phyloP scores from a whole-genome alignment of 441 rosid species.

The Raphanus hybrid region DNA sequence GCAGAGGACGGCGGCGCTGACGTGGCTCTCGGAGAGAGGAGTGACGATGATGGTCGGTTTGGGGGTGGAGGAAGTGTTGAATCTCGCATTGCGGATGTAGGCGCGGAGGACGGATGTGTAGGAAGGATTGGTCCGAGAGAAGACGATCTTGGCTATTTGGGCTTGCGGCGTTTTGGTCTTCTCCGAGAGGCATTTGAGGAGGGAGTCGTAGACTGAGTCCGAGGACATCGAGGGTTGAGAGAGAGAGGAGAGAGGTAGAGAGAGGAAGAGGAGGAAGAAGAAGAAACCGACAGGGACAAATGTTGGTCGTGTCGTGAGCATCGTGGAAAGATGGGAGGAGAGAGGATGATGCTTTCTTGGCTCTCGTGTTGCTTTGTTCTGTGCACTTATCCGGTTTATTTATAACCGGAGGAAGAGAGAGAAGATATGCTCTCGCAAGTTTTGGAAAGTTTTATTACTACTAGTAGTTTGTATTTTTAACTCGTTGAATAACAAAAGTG shows the following conservation, averaged over 20 bases:
- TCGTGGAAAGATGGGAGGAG: background rate
- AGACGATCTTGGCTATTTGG: too few species aligned
- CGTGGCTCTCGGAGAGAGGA: too few species aligned
- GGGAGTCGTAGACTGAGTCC: too few species aligned
- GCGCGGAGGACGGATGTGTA: too few species aligned
- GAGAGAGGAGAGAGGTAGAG: conserved; percentile 18
- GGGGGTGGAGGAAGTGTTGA: too few species aligned
- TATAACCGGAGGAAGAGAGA: conserved; percentile 25
- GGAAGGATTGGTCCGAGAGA: too few species aligned
- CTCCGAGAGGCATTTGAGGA: too few species aligned
- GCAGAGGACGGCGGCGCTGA: too few species aligned
- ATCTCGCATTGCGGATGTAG: too few species aligned
- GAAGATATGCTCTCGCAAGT: conserved; percentile 1
- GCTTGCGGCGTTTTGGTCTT: too few species aligned
- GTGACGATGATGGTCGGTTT: too few species aligned
- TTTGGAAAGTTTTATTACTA: background rate
- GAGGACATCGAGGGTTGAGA: conserved; percentile 12
- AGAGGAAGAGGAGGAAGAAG: conserved; percentile 25
- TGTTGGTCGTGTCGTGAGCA: conserved; percentile 24
- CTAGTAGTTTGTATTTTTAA: background rate
- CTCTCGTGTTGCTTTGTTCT: conserved; percentile 23
- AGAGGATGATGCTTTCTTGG: conserved; percentile 6
- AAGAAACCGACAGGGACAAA: conserved; percentile 15
- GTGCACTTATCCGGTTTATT: conserved; percentile 20
- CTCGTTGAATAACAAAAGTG: too few species aligned